Evolutionary conservation across 345 rosid species (phyloP).

Genomic region (Viola odorata): DNA sequence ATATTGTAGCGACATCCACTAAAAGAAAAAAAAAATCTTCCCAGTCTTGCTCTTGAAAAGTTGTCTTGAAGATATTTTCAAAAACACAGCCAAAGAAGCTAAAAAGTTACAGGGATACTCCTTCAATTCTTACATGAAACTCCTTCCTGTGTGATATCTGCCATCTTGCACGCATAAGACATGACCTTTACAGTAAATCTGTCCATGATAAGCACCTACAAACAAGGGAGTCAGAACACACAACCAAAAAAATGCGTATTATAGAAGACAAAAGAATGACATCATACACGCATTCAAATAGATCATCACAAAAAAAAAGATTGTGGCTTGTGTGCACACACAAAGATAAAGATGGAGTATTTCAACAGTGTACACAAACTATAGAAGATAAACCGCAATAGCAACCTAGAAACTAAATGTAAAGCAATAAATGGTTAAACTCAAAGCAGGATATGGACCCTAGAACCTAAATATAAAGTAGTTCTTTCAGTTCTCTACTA

Average conservation of each 20-base stretch:
- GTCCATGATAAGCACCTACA: conserved; percentile 97
- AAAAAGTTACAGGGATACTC: conserved; percentile 10
- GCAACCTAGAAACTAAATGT: too few species aligned
- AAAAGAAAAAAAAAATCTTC: neutral
- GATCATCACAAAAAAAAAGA: neutral
- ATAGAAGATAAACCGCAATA: too few species aligned
- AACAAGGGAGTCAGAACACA: conserved; percentile 7
- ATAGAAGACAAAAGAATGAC: neutral
- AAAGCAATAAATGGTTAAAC: too few species aligned
- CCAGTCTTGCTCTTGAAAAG: neutral
- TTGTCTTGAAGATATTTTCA: conserved; percentile 2
- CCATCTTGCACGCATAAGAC: conserved; percentile 96
- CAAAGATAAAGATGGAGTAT: too few species aligned
- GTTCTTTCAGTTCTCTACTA: too few species aligned
- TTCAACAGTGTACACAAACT: too few species aligned
- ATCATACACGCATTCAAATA: neutral
- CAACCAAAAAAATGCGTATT: neutral
- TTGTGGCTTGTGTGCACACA: too few species aligned
- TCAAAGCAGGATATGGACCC: too few species aligned
- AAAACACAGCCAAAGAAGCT: neutral
- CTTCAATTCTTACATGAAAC: conserved; percentile 75
- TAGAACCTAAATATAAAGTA: too few species aligned
- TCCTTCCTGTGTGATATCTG: conserved; percentile 97
- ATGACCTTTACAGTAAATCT: conserved; percentile 88
- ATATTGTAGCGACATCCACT: neutral